These are phyloP conservation scores for Casuarina equisetifolia DNA, from an alignment of 306 rosid species.

Conservation along the genomic window DNA sequence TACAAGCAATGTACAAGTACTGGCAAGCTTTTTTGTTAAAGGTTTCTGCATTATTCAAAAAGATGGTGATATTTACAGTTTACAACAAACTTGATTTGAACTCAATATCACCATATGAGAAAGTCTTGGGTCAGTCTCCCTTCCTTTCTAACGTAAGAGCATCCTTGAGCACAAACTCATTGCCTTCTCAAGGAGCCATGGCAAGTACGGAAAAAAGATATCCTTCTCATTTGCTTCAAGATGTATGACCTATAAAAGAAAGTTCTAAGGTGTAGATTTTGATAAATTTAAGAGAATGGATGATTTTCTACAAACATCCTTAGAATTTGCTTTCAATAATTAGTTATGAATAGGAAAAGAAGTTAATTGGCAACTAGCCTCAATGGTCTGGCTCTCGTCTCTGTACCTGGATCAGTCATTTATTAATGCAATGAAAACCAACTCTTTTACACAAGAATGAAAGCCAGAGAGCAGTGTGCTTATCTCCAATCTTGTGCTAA, in stretches of 20 bases:
- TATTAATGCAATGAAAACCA: too few species aligned
- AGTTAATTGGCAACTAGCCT: too few species aligned
- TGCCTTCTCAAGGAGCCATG: slow-evolving; percentile 21
- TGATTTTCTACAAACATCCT: too few species aligned
- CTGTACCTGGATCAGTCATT: too few species aligned
- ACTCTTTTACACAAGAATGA: too few species aligned
- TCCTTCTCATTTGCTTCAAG: slow-evolving; percentile 23
- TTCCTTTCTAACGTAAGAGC: slow-evolving; percentile 29
- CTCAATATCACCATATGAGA: background rate
- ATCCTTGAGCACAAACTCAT: slow-evolving; percentile 25
- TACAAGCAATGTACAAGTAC: background rate
- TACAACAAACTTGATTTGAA: background rate
- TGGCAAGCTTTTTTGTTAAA: background rate
- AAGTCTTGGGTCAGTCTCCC: background rate
- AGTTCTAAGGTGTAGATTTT: background rate
- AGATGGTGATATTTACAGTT: background rate
- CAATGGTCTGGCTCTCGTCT: too few species aligned
- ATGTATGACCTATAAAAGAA: slow-evolving; percentile 27
- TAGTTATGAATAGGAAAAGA: too few species aligned
- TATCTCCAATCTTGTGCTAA: too few species aligned
- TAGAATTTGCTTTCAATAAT: too few species aligned
- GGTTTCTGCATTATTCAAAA: background rate
- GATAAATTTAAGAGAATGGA: too few species aligned
- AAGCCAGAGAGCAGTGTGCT: too few species aligned
- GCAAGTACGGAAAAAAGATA: slow-evolving; percentile 22